Base-by-base conservation (phyloP, 345 rosid species). In the Durio zibethinus region DNA sequence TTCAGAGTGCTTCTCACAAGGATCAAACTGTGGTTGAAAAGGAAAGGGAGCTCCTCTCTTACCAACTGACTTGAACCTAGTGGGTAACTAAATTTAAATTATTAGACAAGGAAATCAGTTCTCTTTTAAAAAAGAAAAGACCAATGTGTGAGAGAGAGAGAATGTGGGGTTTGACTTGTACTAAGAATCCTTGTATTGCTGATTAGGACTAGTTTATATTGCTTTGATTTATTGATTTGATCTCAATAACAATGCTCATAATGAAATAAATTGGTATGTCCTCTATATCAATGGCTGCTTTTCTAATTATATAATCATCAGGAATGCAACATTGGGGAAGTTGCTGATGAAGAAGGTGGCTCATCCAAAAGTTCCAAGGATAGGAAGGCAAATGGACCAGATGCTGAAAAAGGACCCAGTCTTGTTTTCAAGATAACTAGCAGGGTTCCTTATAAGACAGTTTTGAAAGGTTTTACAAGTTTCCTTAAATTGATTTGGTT, bases 291-390 rank as follows among this genome's bases (percentile, higher is more conserved):
- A 43, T 52, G 33, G 70, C 23, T 62, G 78, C 60, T 76, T 65
- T 68, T 10, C 63, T 57, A 29, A 77, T 69, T 15, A 73, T 79
- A 73, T 47, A 54, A 50, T 85, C 61, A 79, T 50, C 82, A 97
- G 99, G 99, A 97, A 72, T 97, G 99, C 83, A 85, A 84, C 77
- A 86, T 97, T 75, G 98, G 94, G 77, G 99, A 94, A 76, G 68
- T 82, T 61, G 79, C 87, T 52, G 97, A 97, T 16, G 98, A 93
- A 42, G 99, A 94, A 80, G 94, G 85, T 73, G 77, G 86, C 78
- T 82, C 87, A 43, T 85, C 90, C 73, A 97, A 91, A 84, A 90
- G 93, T 84, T 92, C 91, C 18, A 92, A 92, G 87, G 97, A 92
- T 82, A 91, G 91, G 83, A 97, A 91, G 79, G 86, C 94, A 56